Conservation (phyloP, 441 rosid genomes). For the Melastoma candidum region DNA sequence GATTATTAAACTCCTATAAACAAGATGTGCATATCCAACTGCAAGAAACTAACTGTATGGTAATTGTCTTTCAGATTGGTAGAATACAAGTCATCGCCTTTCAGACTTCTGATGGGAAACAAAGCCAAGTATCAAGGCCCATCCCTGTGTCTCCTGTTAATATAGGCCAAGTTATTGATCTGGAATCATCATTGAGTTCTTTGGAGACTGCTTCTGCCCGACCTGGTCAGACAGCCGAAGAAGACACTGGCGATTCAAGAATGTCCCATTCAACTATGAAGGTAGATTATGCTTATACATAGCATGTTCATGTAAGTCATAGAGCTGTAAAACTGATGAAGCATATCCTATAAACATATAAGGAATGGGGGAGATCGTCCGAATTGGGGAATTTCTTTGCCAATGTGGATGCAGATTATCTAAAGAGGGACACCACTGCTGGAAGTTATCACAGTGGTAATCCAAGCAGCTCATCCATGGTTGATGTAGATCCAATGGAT, state of each 20-base stretch:
- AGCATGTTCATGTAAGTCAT: background rate
- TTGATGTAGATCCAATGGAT: constrained; percentile 77
- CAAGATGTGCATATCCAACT: background rate
- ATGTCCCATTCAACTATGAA: constrained; percentile 24
- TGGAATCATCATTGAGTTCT: constrained; percentile 76
- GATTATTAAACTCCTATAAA: background rate
- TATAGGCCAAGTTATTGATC: constrained; percentile 46
- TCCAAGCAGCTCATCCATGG: constrained; percentile 24
- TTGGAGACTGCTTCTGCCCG: constrained; percentile 36
- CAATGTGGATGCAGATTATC: constrained; percentile 46
- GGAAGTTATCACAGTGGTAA: constrained; percentile 31
- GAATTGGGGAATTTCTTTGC: constrained; percentile 80
- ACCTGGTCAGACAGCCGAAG: constrained; percentile 45
- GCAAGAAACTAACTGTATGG: background rate
- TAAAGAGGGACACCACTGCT: constrained; percentile 34
- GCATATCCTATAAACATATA: too few relatives aligned
- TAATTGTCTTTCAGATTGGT: constrained; percentile 57
- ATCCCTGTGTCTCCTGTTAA: constrained; percentile 36
- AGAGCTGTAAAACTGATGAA: background rate
- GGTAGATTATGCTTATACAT: constrained; percentile 23
- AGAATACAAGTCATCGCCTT: constrained; percentile 95
- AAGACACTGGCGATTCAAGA: constrained; percentile 68
- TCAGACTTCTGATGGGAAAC: constrained; percentile 89
- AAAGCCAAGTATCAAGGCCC: constrained; percentile 35
- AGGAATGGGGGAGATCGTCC: constrained; percentile 34